phyloP scores from a whole-genome alignment of 306 rosid species.

The Cucumis cinereus region DNA sequence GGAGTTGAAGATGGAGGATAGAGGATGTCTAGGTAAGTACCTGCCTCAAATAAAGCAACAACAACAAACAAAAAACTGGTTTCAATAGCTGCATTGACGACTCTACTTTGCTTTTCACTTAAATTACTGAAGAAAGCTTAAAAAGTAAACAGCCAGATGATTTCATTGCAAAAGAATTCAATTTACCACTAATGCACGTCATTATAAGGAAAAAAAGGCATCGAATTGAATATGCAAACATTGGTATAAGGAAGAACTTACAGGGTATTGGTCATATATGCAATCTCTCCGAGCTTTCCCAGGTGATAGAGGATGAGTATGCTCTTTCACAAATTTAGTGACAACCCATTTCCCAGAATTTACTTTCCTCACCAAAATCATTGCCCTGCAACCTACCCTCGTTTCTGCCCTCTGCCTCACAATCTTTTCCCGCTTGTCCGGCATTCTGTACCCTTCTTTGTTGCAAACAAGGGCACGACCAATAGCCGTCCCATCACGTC shows the following conservation, averaged over 20 bases:
- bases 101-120: not conserved
- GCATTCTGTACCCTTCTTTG: constrained; percentile 94
- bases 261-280: constrained; percentile 79
- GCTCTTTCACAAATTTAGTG: constrained; percentile 77
- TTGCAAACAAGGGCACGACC: constrained; percentile 96
- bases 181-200: not conserved
- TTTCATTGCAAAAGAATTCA: not conserved
- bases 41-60: not conserved
- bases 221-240: not conserved
- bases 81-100: not conserved
- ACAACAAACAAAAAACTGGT: not conserved
- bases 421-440: constrained; percentile 88
- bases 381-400: constrained; percentile 93
- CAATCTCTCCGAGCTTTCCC: constrained; percentile 76
- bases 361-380: constrained; percentile 80
- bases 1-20: not conserved
- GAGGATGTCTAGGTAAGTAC: not conserved
- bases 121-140: not conserved
- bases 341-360: constrained; percentile 86
- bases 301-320: constrained; percentile 68
- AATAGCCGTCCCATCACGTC: constrained; percentile 88
- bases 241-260: constrained; percentile 29
- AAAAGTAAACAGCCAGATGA: not conserved
- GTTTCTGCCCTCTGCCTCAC: constrained; percentile 96
- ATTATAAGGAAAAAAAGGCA: too few relatives aligned